Conservation (phyloP, 2,329 filamentous ascomycete species). For the Cladosporium oxysporum region DNA sequence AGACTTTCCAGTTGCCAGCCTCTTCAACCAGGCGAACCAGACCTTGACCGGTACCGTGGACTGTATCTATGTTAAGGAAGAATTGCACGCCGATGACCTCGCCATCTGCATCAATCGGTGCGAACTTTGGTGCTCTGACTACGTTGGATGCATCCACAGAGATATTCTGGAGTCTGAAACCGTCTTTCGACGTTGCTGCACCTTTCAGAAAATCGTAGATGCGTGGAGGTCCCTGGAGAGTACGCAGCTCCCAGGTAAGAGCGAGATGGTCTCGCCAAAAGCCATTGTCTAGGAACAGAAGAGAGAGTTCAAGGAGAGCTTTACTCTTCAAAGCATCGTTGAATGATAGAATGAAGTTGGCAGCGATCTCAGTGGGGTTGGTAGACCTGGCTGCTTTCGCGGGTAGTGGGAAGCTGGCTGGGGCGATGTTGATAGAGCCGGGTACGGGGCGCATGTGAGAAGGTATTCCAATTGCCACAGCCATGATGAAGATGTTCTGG, state of each 20-base stretch:
- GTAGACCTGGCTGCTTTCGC: neutral
- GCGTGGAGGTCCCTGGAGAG: constrained; percentile 49
- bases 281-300: constrained; percentile 14
- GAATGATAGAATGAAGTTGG: neutral
- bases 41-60: constrained; percentile 35
- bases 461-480: neutral
- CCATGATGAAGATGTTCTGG: constrained; percentile 2
- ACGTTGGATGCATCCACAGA: constrained; percentile 17
- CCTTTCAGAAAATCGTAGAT: constrained; percentile 43
- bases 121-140: constrained; percentile 29
- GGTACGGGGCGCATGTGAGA: constrained; percentile 12
- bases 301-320: neutral
- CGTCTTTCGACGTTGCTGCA: constrained; percentile 35
- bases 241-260: constrained; percentile 58
- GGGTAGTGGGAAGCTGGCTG: neutral
- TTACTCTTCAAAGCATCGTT: neutral
- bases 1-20: constrained; percentile 41
- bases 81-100: constrained; percentile 34
- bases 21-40: constrained; percentile 38
- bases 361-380: neutral
- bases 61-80: constrained; percentile 31
- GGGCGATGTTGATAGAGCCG: constrained; percentile 4
- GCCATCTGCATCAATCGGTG: constrained; percentile 29
- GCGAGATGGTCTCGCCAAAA: constrained; percentile 60
- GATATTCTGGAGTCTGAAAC: constrained; percentile 29